Evolutionary conservation across 2,329 filamentous ascomycete species (phyloP), one percentile per base, ranked within the genome.

Genomic region (Dryadomyces quercus-mongolicae): DNA sequence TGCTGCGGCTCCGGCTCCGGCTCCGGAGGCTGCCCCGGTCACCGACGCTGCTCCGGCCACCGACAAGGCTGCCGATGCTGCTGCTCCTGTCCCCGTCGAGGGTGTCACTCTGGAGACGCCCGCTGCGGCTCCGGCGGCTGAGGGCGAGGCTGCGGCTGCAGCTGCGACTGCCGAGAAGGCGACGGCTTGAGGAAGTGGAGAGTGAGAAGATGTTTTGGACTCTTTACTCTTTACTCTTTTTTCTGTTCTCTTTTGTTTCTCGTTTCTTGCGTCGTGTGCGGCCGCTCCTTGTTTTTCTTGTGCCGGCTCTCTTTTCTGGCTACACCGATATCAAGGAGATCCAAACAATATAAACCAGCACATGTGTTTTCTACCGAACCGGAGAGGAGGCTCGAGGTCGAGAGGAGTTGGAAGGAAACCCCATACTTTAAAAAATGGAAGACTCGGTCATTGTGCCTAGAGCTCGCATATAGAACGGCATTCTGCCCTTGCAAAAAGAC

Each of bases 91-190:
- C 6, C 66, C 62, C 18, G 62, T 63, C 44, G 48, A 49, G 46
- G 66, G 10, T 18, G n/a, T 38, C 47, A 38, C 16, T 3, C 47
- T 49, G 9, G 47, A 49, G 31, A 20, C 66, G 3, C 38, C 49
- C 2, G 38, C 36, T 4, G 63, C 65, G 9, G 66, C 62, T 18
- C 60, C 65, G 12, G 67, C 61, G 10, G 10, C 36, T 38, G 34
- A 20, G 64, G 60, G 53, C 67, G 64, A 43, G 16, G 42, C 7
- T 3, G 16, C 6, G 38, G 12, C 4, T 40, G 66, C 62, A 40
- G 68, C 65, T 46, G 66, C 64, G 53, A 68, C 67, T 59, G 65
- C 67, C 48, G 68, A 65, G 36, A 59, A 63, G 53, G 61, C 63
- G 44, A 60, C 64, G 25, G 64, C 66, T 56, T 59, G 52, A 50